Percentiles rank a stretch among this genome's conserved stretches.
Evolutionary conservation across 495 filamentous ascomycete species (phyloP).

Genomic region (Podospora bellae-mahoneyi): DNA sequence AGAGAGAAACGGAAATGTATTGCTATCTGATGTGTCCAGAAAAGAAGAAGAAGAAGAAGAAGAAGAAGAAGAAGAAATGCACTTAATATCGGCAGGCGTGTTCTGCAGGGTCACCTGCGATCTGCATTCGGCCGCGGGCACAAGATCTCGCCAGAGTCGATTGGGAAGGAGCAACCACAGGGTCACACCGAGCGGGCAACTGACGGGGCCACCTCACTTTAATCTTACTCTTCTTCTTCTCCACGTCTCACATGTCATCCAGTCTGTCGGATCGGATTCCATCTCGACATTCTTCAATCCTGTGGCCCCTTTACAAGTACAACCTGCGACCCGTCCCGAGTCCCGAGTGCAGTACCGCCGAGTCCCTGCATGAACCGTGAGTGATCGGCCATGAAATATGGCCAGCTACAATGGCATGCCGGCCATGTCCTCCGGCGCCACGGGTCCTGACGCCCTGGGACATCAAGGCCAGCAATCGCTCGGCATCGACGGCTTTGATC

Average conservation of each 20-base stretch:
- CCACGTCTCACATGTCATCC: background rate
- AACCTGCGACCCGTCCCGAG: background rate
- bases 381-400: slow-evolving; percentile 43
- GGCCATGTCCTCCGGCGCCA: slow-evolving; percentile 36
- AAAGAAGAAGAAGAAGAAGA: background rate
- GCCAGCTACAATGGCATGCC: slow-evolving; percentile 49
- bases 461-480: slow-evolving; percentile 24
- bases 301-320: background rate
- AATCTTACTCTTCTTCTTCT: background rate
- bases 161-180: background rate
- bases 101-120: background rate
- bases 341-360: too few relatives aligned
- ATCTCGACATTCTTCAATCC: background rate
- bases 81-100: background rate
- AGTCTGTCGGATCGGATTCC: background rate
- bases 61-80: background rate
- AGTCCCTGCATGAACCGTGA: background rate
- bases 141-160: background rate
- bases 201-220: background rate
- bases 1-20: background rate
- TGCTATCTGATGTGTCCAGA: background rate
- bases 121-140: background rate
- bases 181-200: background rate
- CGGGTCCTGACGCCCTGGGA: slow-evolving; percentile 40
- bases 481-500: slow-evolving; percentile 21